Base-by-base conservation (phyloP, 139 green algal species). In the Medakamo hakoo region DNA sequence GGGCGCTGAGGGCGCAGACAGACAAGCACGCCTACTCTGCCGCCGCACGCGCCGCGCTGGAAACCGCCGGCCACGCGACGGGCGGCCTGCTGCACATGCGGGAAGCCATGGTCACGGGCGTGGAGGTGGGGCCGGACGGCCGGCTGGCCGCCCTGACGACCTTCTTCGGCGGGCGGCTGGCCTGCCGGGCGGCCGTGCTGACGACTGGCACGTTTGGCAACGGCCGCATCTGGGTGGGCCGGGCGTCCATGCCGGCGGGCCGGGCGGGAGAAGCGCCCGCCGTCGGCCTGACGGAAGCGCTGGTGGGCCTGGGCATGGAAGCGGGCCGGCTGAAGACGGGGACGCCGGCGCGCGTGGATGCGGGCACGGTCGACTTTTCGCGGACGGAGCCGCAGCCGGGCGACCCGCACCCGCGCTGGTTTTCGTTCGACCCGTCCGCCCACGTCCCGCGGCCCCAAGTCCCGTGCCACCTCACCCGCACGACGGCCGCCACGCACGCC, bases 141-240 rank as follows among this genome's bases (percentile, higher is more conserved):
- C 82, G 93, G 27, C 76, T 95, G 19, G 28, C 57, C 18, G 92
- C 90, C 3, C 84, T 98, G 40, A 73, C 62, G 9, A 99, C 92
- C 9, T 92, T 84, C 74, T 99, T 96, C 63, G 93, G 93, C 27
- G 82, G 95, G 32, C 82, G 69, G 27, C 96, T 96, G 66, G 40
- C 58, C 25, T 83, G 84, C 57, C 73, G 74, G 28, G 62, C 70
- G 1, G 86, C 84, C 0, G 88, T 96, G 27, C 75, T 97, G 0
- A 99, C 93, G 2, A 98, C 92, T 2, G 92, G 93, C 25, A 98
- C 93, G 1, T 99, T 98, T 63, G 96, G 96, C 89, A 96, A 95
- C 63, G 93, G 93, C 4, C 71, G 63, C 26, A 97, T 99, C 63
- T 99, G 92, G 92, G 89, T 97, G 19, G 89, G 92, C 4, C 67